Conservation (phyloP, 2,329 filamentous ascomycete genomes). For the Cladosporium sp. region DNA sequence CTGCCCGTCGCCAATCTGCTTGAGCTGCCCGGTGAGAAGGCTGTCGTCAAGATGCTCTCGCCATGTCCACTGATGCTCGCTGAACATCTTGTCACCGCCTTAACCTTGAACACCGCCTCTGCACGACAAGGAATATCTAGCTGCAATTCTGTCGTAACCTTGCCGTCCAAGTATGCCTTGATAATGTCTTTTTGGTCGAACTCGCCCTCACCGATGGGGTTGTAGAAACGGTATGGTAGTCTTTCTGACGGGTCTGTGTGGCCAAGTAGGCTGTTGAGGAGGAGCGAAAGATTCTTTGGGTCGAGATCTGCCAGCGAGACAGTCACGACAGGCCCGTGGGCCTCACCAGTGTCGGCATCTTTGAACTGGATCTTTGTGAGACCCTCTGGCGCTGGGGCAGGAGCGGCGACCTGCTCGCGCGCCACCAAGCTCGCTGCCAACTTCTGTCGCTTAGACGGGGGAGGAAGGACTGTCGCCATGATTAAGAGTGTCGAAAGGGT, state of each 20-base stretch:
- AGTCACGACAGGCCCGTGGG: slow-evolving; percentile 69
- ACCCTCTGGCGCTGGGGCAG: slow-evolving; percentile 63
- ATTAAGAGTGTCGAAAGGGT: slow-evolving; percentile 12
- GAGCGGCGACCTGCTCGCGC: slow-evolving; percentile 73
- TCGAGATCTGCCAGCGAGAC: slow-evolving; percentile 82
- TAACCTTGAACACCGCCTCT: slow-evolving; percentile 91
- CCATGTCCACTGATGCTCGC: slow-evolving; percentile 88
- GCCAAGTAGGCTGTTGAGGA: slow-evolving; percentile 81
- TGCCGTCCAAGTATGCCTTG: slow-evolving; percentile 49
- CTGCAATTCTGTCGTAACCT: slow-evolving; percentile 58
- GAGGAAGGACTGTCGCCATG: slow-evolving; percentile 83
- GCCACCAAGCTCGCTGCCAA: slow-evolving; percentile 71
- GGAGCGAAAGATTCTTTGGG: slow-evolving; percentile 83
- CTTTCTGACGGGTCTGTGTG: slow-evolving; percentile 59
- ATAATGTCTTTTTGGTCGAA: slow-evolving; percentile 38
- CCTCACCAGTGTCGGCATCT: slow-evolving; percentile 71
- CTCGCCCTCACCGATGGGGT: slow-evolving; percentile 47
- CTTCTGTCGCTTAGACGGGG: slow-evolving; percentile 83
- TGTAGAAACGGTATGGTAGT: slow-evolving; percentile 66
- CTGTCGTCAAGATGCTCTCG: slow-evolving; percentile 80
- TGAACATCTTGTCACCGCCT: slow-evolving; percentile 85
- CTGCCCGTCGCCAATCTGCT: slow-evolving; percentile 81
- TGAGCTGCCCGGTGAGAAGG: slow-evolving; percentile 80
- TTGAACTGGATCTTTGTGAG: slow-evolving; percentile 74
- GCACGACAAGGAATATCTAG: slow-evolving; percentile 68